Conservation (phyloP, 179 eudicot species). For the Silene vulgaris region DNA sequence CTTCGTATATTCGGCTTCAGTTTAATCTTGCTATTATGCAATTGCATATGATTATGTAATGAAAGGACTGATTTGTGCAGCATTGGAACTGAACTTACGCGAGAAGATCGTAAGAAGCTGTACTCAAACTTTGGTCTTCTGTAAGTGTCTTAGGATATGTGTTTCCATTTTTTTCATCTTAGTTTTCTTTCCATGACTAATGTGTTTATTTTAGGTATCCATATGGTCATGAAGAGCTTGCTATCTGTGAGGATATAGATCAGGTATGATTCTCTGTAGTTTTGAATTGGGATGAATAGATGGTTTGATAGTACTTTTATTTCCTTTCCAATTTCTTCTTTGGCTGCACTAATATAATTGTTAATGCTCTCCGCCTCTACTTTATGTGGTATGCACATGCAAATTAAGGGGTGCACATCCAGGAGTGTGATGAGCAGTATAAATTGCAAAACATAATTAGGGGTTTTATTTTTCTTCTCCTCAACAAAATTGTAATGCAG, state of each 20-base stretch:
- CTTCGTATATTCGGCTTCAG: neutral
- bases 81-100: constrained; percentile 95
- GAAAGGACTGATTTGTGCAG: constrained; percentile 37
- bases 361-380: neutral
- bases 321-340: neutral
- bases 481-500: neutral
- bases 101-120: constrained; percentile 88
- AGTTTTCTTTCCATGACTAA: constrained; percentile 6
- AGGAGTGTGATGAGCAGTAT: neutral
- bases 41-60: constrained; percentile 13
- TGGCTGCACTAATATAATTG: neutral
- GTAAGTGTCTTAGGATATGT: constrained; percentile 43
- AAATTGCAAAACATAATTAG: neutral
- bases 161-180: neutral
- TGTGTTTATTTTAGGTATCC: constrained; percentile 59
- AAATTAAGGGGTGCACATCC: neutral
- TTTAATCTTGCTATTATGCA: neutral
- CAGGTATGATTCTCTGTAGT: constrained; percentile 48
- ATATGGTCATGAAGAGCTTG: constrained; percentile 96
- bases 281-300: constrained; percentile 2
- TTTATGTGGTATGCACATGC: neutral
- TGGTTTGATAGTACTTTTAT: neutral
- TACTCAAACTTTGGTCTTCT: constrained; percentile 86
- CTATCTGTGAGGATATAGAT: constrained; percentile 88
- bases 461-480: neutral